Conservation (phyloP, 2,329 filamentous ascomycete genomes). For the Fusarium irregulare region DNA sequence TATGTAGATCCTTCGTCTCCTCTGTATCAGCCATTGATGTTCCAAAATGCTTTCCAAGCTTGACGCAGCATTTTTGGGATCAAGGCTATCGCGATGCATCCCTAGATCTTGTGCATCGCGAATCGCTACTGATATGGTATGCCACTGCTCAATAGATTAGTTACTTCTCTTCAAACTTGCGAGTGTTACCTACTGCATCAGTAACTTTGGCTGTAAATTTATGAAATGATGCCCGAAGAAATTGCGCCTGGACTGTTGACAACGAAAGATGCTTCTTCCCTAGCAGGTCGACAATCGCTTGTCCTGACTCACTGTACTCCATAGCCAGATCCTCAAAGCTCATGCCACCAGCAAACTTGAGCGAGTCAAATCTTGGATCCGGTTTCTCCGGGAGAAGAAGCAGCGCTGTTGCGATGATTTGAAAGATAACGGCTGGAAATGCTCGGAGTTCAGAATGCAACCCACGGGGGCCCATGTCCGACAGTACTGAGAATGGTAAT, state of each 20-base stretch:
- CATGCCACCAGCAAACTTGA: constrained; percentile 70
- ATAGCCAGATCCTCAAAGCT: constrained; percentile 69
- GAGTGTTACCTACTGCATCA: constrained; percentile 58
- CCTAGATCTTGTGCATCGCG: constrained; percentile 72
- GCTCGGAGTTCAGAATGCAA: constrained; percentile 63
- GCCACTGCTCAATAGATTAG: constrained; percentile 57
- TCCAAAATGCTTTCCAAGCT: constrained; percentile 63
- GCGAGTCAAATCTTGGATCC: constrained; percentile 62
- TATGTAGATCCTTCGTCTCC: constrained; percentile 67
- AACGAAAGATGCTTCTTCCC: constrained; percentile 68
- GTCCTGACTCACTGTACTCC: constrained; percentile 70
- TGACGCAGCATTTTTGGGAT: constrained; percentile 60
- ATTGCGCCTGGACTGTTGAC: constrained; percentile 67
- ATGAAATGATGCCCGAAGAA: constrained; percentile 65
- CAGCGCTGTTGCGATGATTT: constrained; percentile 66
- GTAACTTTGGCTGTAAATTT: constrained; percentile 70
- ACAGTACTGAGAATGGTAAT: constrained; percentile 63
- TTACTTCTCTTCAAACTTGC: background rate
- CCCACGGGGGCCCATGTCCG: constrained; percentile 61
- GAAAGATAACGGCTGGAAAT: constrained; percentile 70
- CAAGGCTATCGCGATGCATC: constrained; percentile 64
- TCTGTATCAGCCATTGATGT: constrained; percentile 69
- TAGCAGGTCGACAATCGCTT: constrained; percentile 63
- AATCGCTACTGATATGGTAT: constrained; percentile 66
- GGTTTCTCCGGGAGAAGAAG: constrained; percentile 62